These are phyloP conservation scores for Gossypium ekmanianum DNA, from an alignment of 345 rosid species.

Conservation along the genomic window DNA sequence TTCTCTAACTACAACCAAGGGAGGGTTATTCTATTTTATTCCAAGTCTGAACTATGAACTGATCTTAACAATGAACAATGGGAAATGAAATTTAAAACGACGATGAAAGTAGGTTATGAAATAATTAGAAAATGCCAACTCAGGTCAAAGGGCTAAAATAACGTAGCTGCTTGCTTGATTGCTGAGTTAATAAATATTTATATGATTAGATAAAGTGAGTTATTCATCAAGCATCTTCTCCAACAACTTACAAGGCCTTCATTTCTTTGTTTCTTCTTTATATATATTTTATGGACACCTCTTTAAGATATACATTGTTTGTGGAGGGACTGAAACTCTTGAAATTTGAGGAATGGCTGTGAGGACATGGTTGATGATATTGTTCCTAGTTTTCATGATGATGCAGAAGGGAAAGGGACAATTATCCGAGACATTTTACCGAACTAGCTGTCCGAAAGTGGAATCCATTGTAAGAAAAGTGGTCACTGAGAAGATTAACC, in stretches of 20 bases:
- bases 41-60: neutral
- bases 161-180: neutral
- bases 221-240: neutral
- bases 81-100: too few relatives aligned
- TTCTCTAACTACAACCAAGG: neutral
- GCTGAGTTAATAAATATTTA: neutral
- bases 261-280: neutral
- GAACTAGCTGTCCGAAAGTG: slow-evolving; percentile 53
- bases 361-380: slow-evolving; percentile 12
- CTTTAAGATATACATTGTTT: neutral
- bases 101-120: too few relatives aligned
- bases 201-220: neutral
- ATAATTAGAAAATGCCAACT: neutral
- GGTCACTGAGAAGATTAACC: slow-evolving; percentile 44
- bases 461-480: slow-evolving; percentile 58
- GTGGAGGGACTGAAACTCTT: neutral
- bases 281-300: neutral
- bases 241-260: too few relatives aligned
- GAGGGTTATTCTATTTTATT: neutral
- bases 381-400: slow-evolving; percentile 24
- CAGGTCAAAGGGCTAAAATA: neutral
- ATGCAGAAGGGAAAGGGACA: slow-evolving; percentile 38
- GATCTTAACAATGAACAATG: neutral
- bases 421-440: slow-evolving; percentile 53
- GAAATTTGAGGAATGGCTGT: slow-evolving; percentile 9